Percentiles rank a stretch among this genome's conserved stretches.
phyloP scores from a whole-genome alignment of 2,329 filamentous ascomycete genomes.

The Cephalotrichum gorgonifer region DNA sequence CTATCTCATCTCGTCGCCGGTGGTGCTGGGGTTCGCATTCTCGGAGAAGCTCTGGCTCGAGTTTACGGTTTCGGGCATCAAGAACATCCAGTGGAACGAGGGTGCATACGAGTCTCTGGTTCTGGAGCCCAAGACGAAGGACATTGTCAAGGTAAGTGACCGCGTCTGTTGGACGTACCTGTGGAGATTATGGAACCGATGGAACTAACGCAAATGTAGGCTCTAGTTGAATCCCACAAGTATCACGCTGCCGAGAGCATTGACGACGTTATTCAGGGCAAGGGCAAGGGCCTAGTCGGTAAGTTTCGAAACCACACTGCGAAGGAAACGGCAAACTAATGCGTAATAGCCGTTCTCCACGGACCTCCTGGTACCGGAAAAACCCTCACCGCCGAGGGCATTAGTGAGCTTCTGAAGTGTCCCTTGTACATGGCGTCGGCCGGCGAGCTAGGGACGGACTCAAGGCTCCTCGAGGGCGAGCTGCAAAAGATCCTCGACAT shows the following conservation, averaged over 20 bases:
- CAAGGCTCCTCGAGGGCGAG: constrained; percentile 61
- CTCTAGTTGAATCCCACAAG: constrained; percentile 74
- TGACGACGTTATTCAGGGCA: constrained; percentile 73
- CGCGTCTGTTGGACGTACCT: constrained; percentile 29
- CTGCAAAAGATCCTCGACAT: constrained; percentile 58
- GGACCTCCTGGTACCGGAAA: constrained; percentile 37
- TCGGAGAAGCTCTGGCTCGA: constrained; percentile 86
- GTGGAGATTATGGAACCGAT: not conserved
- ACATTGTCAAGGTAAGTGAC: constrained; percentile 41
- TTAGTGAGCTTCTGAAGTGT: constrained; percentile 71
- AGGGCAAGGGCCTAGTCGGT: constrained; percentile 74
- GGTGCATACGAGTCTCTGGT: constrained; percentile 76
- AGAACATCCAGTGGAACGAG: constrained; percentile 77
- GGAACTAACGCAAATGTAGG: constrained; percentile 24
- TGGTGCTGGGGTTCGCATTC: constrained; percentile 81
- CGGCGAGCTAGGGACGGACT: constrained; percentile 72
- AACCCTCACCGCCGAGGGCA: constrained; percentile 41
- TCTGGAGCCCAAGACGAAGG: constrained; percentile 49
- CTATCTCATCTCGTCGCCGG: constrained; percentile 70
- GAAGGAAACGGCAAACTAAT: constrained; percentile 10
- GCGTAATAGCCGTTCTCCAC: constrained; percentile 54
- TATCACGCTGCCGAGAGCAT: constrained; percentile 73
- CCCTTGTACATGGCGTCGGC: constrained; percentile 77
- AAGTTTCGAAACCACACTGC: too few relatives aligned
- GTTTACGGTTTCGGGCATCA: constrained; percentile 68